These are phyloP conservation scores for Penicillium sumatraense DNA, from an alignment of 2,329 filamentous ascomycete genomes.

Conservation along the genomic window DNA sequence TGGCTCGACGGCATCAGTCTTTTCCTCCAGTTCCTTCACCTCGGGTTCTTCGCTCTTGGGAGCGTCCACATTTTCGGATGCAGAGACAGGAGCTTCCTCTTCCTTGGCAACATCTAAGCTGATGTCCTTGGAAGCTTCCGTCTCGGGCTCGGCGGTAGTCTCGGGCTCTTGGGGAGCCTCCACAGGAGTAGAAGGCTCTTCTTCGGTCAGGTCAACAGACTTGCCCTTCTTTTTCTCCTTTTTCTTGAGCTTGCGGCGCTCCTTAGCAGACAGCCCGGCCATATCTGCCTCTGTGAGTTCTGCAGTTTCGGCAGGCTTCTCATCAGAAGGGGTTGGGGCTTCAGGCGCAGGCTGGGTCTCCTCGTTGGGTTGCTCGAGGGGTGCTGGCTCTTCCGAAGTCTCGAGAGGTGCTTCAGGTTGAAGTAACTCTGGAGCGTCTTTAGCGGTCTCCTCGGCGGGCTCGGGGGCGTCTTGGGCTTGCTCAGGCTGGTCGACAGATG, in stretches of 20 bases:
- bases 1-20: slow-evolving; percentile 15
- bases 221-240: slow-evolving; percentile 30
- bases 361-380: neutral
- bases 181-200: slow-evolving; percentile 5
- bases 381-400: neutral
- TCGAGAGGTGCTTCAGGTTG: neutral
- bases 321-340: neutral
- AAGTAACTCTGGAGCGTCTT: neutral
- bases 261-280: slow-evolving; percentile 21
- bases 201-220: slow-evolving; percentile 22
- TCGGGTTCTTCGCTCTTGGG: neutral
- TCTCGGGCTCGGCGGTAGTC: neutral
- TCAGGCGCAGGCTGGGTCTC: neutral
- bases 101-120: neutral
- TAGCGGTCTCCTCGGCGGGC: neutral
- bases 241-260: slow-evolving; percentile 28
- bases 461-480: neutral
- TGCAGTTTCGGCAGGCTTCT: neutral
- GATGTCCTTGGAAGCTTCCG: slow-evolving; percentile 1
- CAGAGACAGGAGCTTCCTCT: slow-evolving; percentile 24
- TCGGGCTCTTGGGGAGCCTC: slow-evolving; percentile 14
- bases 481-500: neutral
- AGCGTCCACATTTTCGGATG: slow-evolving; percentile 2
- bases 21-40: neutral
- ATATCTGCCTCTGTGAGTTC: slow-evolving; percentile 13